Evolutionary conservation across 768 basidiomycete species (phyloP).

Genomic region (Cyclocybe cylindracea): DNA sequence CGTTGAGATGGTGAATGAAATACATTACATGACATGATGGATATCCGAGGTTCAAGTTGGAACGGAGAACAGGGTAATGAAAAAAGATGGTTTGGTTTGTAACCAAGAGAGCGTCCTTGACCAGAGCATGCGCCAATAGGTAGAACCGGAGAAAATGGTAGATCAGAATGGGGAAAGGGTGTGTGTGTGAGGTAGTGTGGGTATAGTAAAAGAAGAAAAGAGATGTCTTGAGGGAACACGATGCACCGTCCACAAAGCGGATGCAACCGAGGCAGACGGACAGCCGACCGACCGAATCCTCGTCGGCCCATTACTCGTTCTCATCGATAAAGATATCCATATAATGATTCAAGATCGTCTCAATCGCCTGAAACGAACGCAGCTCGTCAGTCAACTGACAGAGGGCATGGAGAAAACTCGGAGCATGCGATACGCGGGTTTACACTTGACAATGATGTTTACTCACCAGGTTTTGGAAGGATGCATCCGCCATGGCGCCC

Average conservation of each 20-base stretch:
- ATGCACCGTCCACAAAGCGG: neutral
- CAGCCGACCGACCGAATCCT: too few relatives aligned
- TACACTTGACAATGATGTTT: too few relatives aligned
- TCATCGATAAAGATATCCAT: conserved; percentile 97
- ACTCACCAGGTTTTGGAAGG: conserved; percentile 69
- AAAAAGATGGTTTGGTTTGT: neutral
- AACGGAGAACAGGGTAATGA: neutral
- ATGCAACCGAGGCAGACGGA: neutral
- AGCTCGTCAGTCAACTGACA: conserved; percentile 1
- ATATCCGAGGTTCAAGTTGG: conserved; percentile 8
- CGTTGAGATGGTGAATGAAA: neutral
- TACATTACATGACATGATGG: conserved; percentile 9
- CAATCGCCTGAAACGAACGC: conserved; percentile 67
- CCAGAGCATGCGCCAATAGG: conserved; percentile 19
- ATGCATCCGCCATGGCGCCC: conserved; percentile 67
- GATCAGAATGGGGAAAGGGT: conserved; percentile 5
- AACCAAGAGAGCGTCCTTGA: conserved; percentile 25
- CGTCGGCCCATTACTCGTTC: conserved; percentile 1
- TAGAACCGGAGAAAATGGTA: too few relatives aligned
- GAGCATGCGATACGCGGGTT: neutral
- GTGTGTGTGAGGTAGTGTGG: conserved; percentile 7
- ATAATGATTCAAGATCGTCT: conserved; percentile 94
- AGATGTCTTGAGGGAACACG: conserved; percentile 6
- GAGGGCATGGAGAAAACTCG: conserved; percentile 16
- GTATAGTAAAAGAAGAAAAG: conserved; percentile 7